A percentile compares a stretch with the other conserved stretches of the same genome.
These are phyloP conservation scores for Rhinocladiella similis DNA, from an alignment of 2,329 filamentous ascomycete genomes.

Conservation along the genomic window DNA sequence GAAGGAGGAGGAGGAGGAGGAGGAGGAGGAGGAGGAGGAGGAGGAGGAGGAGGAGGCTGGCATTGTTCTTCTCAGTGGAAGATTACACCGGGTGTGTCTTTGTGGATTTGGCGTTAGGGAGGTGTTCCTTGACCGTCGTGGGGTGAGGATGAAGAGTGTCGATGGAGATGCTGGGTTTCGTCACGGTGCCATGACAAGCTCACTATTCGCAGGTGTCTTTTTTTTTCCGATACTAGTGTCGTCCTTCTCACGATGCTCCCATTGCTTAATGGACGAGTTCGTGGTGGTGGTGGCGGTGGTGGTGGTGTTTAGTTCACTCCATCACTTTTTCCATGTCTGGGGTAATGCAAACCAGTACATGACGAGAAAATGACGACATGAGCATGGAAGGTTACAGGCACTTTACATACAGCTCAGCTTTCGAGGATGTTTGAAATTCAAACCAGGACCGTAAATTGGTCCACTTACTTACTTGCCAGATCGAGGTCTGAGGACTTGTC, in stretches of 20 bases:
- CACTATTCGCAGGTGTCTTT: too few species aligned
- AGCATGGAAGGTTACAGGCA: too few species aligned
- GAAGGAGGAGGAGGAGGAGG: too few species aligned
- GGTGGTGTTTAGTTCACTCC: not conserved
- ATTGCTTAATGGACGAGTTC: not conserved
- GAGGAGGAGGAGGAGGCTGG: constrained; percentile 40
- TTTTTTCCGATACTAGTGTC: too few species aligned
- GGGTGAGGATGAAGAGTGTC: constrained; percentile 24
- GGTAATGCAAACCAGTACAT: too few species aligned
- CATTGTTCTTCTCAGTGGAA: constrained; percentile 33
- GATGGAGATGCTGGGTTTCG: constrained; percentile 15
- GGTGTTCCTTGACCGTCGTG: constrained; percentile 31
- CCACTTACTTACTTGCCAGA: too few species aligned
- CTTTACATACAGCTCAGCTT: too few species aligned
- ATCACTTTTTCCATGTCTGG: not conserved
- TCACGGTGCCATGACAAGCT: constrained; percentile 14
- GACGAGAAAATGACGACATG: too few species aligned
- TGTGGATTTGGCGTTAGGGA: constrained; percentile 47
- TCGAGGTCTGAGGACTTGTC: too few species aligned
- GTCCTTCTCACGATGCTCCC: not conserved
- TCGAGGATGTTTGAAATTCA: too few species aligned
- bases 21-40: too few species aligned
- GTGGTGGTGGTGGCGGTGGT: not conserved
- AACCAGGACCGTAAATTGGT: too few species aligned
- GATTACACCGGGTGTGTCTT: constrained; percentile 38